Evolutionary conservation across 306 rosid genomes (phyloP), one percentile per base, ranked within the genome.

Genomic region (Ormosia emarginata): DNA sequence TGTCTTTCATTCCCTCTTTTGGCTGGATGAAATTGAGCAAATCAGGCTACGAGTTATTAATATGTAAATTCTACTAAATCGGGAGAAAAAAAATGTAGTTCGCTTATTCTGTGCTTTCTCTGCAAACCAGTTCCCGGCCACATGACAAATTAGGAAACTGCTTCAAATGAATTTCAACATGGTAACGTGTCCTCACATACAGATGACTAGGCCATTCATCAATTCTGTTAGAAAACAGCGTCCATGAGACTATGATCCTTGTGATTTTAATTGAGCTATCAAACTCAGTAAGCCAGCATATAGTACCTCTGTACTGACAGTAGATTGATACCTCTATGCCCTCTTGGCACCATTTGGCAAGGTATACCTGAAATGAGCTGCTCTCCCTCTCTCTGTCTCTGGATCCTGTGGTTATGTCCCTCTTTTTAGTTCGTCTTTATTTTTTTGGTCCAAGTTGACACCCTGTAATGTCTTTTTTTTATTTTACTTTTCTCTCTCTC

Each of bases 11-110:
- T 47, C 66, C 37, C 71, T 34, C 55, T 36, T 71, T 62, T 24
- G 75, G 15, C 36, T 56, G 1, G 57, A 37, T 71, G 43, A 62
- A 78, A 70, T 80, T 56, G 71, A 67, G 65, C 67, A 37, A 72
- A 77, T 37, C 50, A 33, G 66, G 29, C 57, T 62, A 40, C 34
- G 13, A 53, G 12, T 63, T 52, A 32, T 63, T 71, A 33, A 10
- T 67, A 43, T 52, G 50, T 30, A 83, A 75, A 77, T 77, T 70
- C 33, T 33, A 29, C 55, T 17, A 58, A 75, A 63, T 52, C 41
- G 3, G 18, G 4, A 10, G n/a, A 58, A 3, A 12, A 58, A 12
- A 29, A 10, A 32, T 57, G 11, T 47, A 17, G 37, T 43, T 76
- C 1, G 1, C 71, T 37, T 63, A 30, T 67, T 44, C 58, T 53